A percentile compares a stretch with the other conserved stretches of the same genome.
Evolutionary conservation across 768 basidiomycete species (phyloP).

Genomic region (Cyathus striatus): DNA sequence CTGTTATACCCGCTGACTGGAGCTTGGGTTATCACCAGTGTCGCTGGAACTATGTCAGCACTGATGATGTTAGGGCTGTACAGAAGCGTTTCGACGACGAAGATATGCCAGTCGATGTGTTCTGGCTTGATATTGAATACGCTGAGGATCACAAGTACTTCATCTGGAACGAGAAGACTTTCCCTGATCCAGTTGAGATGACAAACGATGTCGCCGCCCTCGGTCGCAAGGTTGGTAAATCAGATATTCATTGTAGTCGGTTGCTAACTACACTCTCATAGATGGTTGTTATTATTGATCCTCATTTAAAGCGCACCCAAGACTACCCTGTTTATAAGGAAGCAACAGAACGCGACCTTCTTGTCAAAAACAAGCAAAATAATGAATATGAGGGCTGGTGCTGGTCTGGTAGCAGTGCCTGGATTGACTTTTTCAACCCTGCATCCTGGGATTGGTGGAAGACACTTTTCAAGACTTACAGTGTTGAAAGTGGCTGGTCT

Average conservation of each 20-base stretch:
- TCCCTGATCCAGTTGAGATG: constrained; percentile 96
- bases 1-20: constrained; percentile 87
- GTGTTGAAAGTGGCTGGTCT: constrained; percentile 53
- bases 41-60: constrained; percentile 95
- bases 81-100: constrained; percentile 89
- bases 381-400: constrained; percentile 97
- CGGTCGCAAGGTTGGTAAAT: constrained; percentile 67
- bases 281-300: constrained; percentile 99
- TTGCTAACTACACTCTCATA: constrained; percentile 22
- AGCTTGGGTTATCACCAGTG: constrained; percentile 96
- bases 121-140: constrained; percentile 98
- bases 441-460: constrained; percentile 89
- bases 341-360: constrained; percentile 75
- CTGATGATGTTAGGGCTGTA: constrained; percentile 81
- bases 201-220: constrained; percentile 79
- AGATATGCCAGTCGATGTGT: constrained; percentile 92
- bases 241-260: background rate
- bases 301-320: constrained; percentile 83
- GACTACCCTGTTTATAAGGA: constrained; percentile 81
- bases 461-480: constrained; percentile 65
- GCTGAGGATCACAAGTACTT: constrained; percentile 93
- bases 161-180: constrained; percentile 89
- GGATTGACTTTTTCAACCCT: constrained; percentile 98
- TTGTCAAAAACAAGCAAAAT: constrained; percentile 78
- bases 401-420: constrained; percentile 94